Conservation (phyloP, 345 rosid genomes). For the Erysimum cheiranthoides region DNA sequence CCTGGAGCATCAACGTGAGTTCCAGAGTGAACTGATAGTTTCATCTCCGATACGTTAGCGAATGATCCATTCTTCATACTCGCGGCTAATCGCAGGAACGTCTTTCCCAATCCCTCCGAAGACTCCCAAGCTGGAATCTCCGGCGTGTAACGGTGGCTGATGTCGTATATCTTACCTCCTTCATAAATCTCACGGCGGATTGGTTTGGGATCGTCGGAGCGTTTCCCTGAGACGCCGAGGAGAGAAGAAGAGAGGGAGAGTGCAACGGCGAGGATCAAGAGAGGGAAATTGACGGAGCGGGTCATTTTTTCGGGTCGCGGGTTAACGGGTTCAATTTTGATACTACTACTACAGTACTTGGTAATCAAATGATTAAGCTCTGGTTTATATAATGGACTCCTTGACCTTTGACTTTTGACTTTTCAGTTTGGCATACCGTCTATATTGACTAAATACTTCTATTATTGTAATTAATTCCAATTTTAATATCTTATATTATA, state of each 20-base stretch:
- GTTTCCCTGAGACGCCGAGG: slow-evolving; percentile 25
- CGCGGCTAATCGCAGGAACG: slow-evolving; percentile 59
- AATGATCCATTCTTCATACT: slow-evolving; percentile 96
- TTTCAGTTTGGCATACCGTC: not conserved
- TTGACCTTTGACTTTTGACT: slow-evolving; percentile 9
- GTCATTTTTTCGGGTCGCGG: slow-evolving; percentile 31
- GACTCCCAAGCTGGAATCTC: slow-evolving; percentile 70
- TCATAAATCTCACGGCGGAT: slow-evolving; percentile 76
- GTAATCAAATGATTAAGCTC: not conserved
- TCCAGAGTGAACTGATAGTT: slow-evolving; percentile 83
- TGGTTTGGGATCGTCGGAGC: slow-evolving; percentile 49
- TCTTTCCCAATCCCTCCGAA: slow-evolving; percentile 57
- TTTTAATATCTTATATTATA: not conserved
- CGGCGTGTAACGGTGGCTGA: slow-evolving; percentile 71
- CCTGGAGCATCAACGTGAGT: slow-evolving; percentile 98
- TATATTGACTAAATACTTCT: not conserved
- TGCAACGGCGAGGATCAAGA: slow-evolving; percentile 25
- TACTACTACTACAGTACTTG: not conserved
- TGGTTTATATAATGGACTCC: not conserved
- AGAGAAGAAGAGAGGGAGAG: slow-evolving; percentile 24
- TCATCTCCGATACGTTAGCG: slow-evolving; percentile 87
- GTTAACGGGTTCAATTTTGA: slow-evolving; percentile 11
- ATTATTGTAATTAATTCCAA: not conserved
- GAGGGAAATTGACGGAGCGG: slow-evolving; percentile 8
- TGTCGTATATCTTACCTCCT: slow-evolving; percentile 72